phyloP scores from a whole-genome alignment of 495 filamentous ascomycete species.

The Cercophora newfieldiana region DNA sequence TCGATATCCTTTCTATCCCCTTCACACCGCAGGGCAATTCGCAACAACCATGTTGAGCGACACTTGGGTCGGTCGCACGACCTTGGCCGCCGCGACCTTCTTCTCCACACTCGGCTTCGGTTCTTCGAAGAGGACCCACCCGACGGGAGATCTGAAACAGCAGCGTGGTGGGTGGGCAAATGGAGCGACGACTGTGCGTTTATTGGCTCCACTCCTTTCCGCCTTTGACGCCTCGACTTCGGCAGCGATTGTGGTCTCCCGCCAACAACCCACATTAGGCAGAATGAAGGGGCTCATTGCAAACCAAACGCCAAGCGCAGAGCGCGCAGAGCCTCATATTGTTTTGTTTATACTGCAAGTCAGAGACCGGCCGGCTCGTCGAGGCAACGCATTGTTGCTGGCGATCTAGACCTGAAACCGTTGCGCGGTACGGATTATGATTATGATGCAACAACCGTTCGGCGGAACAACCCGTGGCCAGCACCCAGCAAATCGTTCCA shows the following conservation, averaged over 20 bases:
- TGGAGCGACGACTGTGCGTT: not conserved
- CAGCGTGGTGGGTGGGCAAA: not conserved
- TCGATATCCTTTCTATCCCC: not conserved
- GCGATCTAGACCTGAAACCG: not conserved
- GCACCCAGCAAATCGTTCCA: too few relatives aligned
- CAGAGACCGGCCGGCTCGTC: not conserved
- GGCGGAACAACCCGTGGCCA: not conserved
- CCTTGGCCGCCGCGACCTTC: not conserved
- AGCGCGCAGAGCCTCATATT: slow-evolving; percentile 30
- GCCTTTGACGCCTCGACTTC: not conserved
- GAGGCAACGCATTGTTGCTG: not conserved
- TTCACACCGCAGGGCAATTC: not conserved
- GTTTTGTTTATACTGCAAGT: slow-evolving; percentile 5
- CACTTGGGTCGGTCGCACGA: not conserved
- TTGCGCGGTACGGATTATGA: too few relatives aligned
- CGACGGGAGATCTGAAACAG: slow-evolving; percentile 18
- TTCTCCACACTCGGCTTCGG: slow-evolving; percentile 1
- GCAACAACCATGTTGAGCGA: too few relatives aligned
- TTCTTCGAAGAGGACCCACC: not conserved
- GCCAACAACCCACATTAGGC: not conserved
- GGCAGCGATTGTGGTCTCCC: not conserved
- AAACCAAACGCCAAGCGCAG: slow-evolving; percentile 24
- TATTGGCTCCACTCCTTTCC: slow-evolving; percentile 1
- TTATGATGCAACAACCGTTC: not conserved
- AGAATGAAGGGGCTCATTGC: slow-evolving; percentile 2